Evolutionary conservation across 306 rosid species (phyloP).

Genomic region (Cucurbita maxima): DNA sequence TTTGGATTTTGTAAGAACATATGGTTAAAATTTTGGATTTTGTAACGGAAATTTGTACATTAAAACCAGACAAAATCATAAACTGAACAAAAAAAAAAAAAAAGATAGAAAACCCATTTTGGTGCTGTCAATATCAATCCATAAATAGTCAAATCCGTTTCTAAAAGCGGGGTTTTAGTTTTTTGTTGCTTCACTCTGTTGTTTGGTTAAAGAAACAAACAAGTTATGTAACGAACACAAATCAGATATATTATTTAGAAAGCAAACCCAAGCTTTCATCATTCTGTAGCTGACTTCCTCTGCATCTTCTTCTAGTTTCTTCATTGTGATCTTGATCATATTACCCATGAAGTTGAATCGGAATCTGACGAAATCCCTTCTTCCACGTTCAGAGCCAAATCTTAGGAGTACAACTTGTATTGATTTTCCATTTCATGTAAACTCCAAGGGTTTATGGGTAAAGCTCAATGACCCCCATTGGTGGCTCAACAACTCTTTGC

Average conservation of each 20-base stretch:
- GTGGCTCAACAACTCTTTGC: conserved; percentile 9
- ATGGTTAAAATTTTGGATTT: no score
- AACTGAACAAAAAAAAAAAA: no score
- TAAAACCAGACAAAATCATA: not conserved
- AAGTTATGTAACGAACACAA: no score
- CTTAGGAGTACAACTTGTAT: not conserved
- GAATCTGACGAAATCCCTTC: no score
- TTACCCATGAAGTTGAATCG: no score
- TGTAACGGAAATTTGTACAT: not conserved
- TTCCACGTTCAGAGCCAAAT: not conserved
- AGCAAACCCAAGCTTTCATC: not conserved
- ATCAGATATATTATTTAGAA: not conserved
- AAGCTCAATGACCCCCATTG: not conserved
- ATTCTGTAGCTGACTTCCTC: no score
- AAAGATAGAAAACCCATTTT: not conserved
- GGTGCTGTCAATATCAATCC: not conserved
- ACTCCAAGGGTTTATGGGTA: not conserved
- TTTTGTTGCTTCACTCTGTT: not conserved
- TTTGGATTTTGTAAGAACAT: no score
- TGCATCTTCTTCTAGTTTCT: no score
- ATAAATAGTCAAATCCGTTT: not conserved
- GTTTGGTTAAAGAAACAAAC: not conserved
- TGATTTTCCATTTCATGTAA: not conserved
- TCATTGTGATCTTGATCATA: no score
- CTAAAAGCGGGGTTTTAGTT: no score